Evolutionary conservation across 192 early-diverging fungal species (phyloP), one percentile per base, ranked within the genome.

Genomic region (Thoreauomyces humboldtii): DNA sequence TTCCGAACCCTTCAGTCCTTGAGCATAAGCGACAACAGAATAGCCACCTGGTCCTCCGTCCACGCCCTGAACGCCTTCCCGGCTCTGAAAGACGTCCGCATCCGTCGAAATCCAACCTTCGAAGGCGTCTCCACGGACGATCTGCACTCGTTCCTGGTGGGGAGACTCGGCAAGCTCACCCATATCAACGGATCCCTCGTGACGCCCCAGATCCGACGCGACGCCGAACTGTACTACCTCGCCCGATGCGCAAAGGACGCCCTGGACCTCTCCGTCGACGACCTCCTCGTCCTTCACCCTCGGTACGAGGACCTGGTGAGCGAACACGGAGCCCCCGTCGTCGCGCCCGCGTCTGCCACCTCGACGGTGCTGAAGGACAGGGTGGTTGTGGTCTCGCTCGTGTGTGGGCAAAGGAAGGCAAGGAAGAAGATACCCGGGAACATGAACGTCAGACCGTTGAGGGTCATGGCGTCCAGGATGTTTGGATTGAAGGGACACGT

Each of bases 201-300:
- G 4, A 37, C 63, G 15, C 29, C 48, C 7, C 31, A 52, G 6
- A 63, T 64, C 36, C 58, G 77, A 19, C 14, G 27, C 17, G 70
- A 79, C 38, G 71, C 67, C 15, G 77, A 79, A 63, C 35, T 76
- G 12, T 79, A 59, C 36, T 79, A 79, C 44, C 57, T 79, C 36
- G 22, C 14, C 7, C 33, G 41, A 27, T 53, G 64, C 59, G 61
- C 57, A 1, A 44, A 66, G 42, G 64, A 56, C 7, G 47, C 47
- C 7, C n/a, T 41, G n/a, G 11, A 9, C 11, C 22, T 50, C 7
- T 43, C 50, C 9, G 2, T 2, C 45, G 2, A 7, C 15, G 50
- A 28, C 7, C 67, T 71, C 35, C 32, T 29, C n/a, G 1, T 12
- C 28, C 32, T 9, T 11, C 77, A 78, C 55, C 77, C 77, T 14